Evolutionary conservation across 495 filamentous ascomycete genomes (phyloP), one percentile per base, ranked within the genome.

Genomic region (Hypoxylon fragiforme): DNA sequence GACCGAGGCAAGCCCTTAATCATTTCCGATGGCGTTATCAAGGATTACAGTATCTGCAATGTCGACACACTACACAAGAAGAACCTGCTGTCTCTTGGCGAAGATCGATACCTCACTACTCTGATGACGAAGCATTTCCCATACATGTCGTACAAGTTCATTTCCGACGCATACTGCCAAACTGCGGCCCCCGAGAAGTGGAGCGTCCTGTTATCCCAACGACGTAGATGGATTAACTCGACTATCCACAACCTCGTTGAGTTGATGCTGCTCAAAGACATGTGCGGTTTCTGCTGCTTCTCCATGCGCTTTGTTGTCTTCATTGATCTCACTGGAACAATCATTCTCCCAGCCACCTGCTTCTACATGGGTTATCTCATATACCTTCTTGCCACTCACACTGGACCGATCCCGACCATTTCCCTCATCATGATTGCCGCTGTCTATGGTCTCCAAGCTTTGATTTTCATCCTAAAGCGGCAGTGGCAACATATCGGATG

Each of bases 221-320:
- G 94, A 70, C 90, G 94, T 72, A 85, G 94, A 46, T 98, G 94
- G 94, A 98, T 98, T 73, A 98, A 98, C 71, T 97, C 92, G 1
- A 98, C 94, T 16, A 83, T 98, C 43, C 94, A 98, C 79, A 98
- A 98, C 65, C 68, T 98, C 63, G 86, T 83, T 12, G 94, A 98
- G 72, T 73, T 97, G 63, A 86, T 95, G 54, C 83, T 84, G 55
- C 78, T 98, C 31, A 83, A 89, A 62, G 89, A 98, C 60, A 85
- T 98, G 68, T 98, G 94, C 65, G 94, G 94, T 46, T 98, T 98
- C 84, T 98, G 94, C 73, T 97, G 90, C 73, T 98, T 98, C 79
- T 91, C 88, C 50, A 98, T 98, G 94, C 86, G 94, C 46, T 97
- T 98, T 65, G 84, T 98, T 39, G 94, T 98, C 48, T 86, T 98